phyloP scores from a whole-genome alignment of 108 stramenopile genomes.

The Fistulifera pelliculosa region DNA sequence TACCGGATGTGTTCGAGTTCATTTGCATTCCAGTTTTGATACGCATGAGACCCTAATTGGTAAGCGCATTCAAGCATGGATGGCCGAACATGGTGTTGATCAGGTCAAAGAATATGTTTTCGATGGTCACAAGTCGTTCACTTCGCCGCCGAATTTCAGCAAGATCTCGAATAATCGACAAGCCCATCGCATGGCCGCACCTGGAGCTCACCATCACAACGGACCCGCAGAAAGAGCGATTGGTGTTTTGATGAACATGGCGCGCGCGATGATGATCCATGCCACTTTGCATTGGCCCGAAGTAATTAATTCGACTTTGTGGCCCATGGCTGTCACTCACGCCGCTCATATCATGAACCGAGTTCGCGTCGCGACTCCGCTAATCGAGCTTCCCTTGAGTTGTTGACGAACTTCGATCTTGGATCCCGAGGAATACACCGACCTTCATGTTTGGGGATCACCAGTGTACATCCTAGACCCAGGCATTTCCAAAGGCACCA shows the following conservation, averaged over 20 bases:
- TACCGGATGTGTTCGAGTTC: too few relatives aligned
- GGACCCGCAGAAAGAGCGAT: constrained; percentile 30
- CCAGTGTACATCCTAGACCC: constrained; percentile 24
- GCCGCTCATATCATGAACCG: constrained; percentile 26
- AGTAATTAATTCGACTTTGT: constrained; percentile 12
- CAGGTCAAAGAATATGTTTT: constrained; percentile 2
- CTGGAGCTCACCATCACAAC: constrained; percentile 34
- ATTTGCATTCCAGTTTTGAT: not conserved
- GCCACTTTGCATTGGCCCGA: constrained; percentile 30
- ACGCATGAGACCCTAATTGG: constrained; percentile 9
- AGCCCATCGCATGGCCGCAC: constrained; percentile 12
- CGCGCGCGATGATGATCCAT: constrained; percentile 34
- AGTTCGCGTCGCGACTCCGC: constrained; percentile 1
- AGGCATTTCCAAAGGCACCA: constrained; percentile 16
- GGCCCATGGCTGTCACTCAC: constrained; percentile 45
- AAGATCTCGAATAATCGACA: constrained; percentile 11
- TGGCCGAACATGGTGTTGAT: constrained; percentile 1
- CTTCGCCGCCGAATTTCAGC: constrained; percentile 10
- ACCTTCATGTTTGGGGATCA: constrained; percentile 30
- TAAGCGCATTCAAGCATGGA: not conserved
- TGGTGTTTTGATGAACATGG: constrained; percentile 15
- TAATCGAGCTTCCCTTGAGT: constrained; percentile 8
- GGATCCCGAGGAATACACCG: not conserved
- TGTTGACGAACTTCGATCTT: constrained; percentile 7
- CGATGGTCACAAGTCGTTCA: constrained; percentile 4